Percentiles rank a stretch among this genome's conserved stretches.
Conservation (phyloP, 768 basidiomycete genomes). For the Cantharellus anzutake region DNA sequence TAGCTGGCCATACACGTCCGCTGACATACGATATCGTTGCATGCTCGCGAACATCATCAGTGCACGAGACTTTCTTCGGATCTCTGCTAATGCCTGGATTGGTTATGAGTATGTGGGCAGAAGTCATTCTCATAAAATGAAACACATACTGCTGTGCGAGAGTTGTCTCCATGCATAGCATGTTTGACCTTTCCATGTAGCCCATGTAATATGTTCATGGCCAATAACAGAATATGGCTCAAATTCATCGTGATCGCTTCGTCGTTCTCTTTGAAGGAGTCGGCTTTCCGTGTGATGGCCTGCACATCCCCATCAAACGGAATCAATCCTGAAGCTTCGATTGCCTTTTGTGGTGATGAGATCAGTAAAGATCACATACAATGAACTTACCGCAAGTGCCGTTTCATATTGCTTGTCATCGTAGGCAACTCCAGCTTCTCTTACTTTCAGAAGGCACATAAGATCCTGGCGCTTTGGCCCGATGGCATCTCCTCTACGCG, state of each 20-base stretch:
- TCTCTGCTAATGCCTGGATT: conserved; percentile 32
- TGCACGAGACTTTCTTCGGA: conserved; percentile 67
- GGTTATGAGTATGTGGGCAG: conserved; percentile 9
- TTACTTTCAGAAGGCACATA: conserved; percentile 53
- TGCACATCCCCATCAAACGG: conserved; percentile 74
- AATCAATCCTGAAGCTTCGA: conserved; percentile 74
- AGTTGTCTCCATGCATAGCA: conserved; percentile 51
- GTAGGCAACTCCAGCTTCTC: conserved; percentile 65
- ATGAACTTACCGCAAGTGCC: conserved; percentile 53
- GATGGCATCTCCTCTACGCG: conserved; percentile 35
- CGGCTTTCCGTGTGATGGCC: conserved; percentile 67
- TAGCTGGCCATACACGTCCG: conserved; percentile 78
- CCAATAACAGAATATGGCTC: conserved; percentile 68
- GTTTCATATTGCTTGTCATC: conserved; percentile 50
- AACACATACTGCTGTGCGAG: conserved; percentile 49
- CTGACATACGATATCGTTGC: conserved; percentile 74
- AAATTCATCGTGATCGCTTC: conserved; percentile 70
- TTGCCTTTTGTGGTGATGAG: conserved; percentile 31
- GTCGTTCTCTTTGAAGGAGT: conserved; percentile 82
- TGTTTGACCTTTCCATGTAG: conserved; percentile 63
- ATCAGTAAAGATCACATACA: neutral
- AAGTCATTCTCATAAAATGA: conserved; percentile 9
- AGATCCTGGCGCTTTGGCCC: conserved; percentile 60
- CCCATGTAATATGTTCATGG: conserved; percentile 80
- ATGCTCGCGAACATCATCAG: conserved; percentile 80